A percentile compares a stretch with the other conserved stretches of the same genome.
Evolutionary conservation across 306 rosid genomes (phyloP).

Genomic region (Acacia melanoxylon): DNA sequence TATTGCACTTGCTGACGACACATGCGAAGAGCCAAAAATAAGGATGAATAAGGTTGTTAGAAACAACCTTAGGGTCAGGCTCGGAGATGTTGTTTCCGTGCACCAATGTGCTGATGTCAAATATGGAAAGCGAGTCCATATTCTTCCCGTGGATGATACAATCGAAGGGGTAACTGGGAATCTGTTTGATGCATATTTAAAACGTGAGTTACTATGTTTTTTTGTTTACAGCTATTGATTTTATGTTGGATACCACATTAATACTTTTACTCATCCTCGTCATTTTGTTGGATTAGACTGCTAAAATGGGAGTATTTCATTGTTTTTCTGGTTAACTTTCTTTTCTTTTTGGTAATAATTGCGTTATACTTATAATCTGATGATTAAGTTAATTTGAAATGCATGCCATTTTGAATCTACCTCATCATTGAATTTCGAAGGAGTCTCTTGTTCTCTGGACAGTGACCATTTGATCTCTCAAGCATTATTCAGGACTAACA

Average conservation of each 20-base stretch:
- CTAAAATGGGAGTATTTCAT: not conserved
- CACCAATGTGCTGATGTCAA: conserved; percentile 94
- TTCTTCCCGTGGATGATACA: conserved; percentile 92
- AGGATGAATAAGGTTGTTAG: conserved; percentile 97
- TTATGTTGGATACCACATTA: not conserved
- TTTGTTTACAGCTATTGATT: not conserved
- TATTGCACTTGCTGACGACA: conserved; percentile 90
- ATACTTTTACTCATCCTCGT: not conserved
- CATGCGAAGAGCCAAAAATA: conserved; percentile 88
- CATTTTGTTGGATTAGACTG: not conserved
- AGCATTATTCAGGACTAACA: not conserved
- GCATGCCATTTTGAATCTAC: not conserved
- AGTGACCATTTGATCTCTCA: not conserved
- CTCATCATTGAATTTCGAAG: not conserved
- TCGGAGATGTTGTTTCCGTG: conserved; percentile 93
- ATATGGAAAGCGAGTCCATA: conserved; percentile 89
- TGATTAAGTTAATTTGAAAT: not conserved
- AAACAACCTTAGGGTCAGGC: conserved; percentile 92
- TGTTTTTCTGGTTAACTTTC: not conserved
- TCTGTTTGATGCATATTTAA: conserved; percentile 83
- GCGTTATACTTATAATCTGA: not conserved
- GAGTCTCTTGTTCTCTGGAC: not conserved
- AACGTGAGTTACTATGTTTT: conserved; percentile 61
- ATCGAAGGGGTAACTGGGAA: conserved; percentile 94
- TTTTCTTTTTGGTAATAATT: not conserved